phyloP scores from a whole-genome alignment of 257 asterid species.

The Striga asiatica region DNA sequence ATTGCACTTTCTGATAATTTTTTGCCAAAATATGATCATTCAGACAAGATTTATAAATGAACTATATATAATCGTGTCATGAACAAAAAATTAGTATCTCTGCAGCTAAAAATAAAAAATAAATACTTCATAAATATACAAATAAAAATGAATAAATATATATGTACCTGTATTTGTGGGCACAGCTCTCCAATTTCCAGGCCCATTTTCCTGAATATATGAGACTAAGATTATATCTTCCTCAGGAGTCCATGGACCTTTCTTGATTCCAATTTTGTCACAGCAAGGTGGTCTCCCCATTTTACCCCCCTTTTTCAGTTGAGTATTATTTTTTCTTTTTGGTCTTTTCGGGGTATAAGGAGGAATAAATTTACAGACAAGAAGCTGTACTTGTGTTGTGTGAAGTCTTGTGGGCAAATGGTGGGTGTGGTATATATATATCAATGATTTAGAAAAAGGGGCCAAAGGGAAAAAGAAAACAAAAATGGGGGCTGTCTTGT shows the following conservation, averaged over 20 bases:
- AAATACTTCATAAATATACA: background rate
- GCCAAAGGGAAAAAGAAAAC: background rate
- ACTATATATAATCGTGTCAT: too few relatives aligned
- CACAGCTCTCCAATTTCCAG: slow-evolving; percentile 87
- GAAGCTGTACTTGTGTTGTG: background rate
- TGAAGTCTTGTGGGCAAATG: slow-evolving; percentile 14
- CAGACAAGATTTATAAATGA: too few relatives aligned
- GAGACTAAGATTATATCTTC: slow-evolving; percentile 84
- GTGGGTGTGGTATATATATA: slow-evolving; percentile 9
- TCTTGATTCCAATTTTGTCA: slow-evolving; percentile 82
- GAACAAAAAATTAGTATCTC: too few relatives aligned
- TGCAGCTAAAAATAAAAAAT: too few relatives aligned
- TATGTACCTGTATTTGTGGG: slow-evolving; percentile 69
- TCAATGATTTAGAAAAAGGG: background rate
- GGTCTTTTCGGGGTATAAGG: background rate
- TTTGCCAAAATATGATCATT: too few relatives aligned
- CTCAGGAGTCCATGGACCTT: slow-evolving; percentile 98
- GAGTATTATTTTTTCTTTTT: background rate
- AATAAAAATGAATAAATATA: background rate
- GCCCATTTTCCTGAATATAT: slow-evolving; percentile 88
- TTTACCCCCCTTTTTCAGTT: background rate
- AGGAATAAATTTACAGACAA: background rate
- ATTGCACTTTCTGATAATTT: too few relatives aligned
- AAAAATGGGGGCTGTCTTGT: slow-evolving; percentile 13
- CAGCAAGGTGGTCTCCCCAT: slow-evolving; percentile 96